phyloP scores from a whole-genome alignment of 129 eudicot genomes.

The Rutidosis leptorrhynchoides region DNA sequence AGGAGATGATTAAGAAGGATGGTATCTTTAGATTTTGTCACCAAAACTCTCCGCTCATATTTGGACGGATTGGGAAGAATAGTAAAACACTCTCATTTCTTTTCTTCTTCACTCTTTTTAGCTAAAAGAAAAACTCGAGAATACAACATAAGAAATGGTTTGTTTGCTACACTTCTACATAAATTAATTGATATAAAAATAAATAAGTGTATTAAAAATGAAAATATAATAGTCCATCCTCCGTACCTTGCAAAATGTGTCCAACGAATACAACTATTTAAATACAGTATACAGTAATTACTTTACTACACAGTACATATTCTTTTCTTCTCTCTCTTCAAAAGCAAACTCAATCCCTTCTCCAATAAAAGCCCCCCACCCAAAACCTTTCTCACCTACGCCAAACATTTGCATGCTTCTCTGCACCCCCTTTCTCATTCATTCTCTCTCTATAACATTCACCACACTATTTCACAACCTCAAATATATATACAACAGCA shows the following conservation, averaged over 20 bases:
- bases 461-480: background rate
- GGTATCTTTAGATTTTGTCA: too few species aligned
- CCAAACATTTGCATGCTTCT: conserved; percentile 30
- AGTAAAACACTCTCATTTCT: too few species aligned
- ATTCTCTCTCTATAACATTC: conserved; percentile 19
- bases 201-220: background rate
- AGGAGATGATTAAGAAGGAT: too few species aligned
- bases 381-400: conserved; percentile 25
- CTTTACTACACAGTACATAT: background rate
- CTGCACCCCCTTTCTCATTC: background rate
- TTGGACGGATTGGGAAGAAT: too few species aligned
- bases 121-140: too few species aligned
- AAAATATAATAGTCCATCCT: background rate
- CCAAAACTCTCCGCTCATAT: too few species aligned
- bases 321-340: conserved; percentile 10
- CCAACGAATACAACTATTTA: conserved; percentile 13
- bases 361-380: conserved; percentile 31
- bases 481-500: background rate
- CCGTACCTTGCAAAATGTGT: conserved; percentile 7
- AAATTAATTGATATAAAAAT: too few species aligned
- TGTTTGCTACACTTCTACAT: too few species aligned
- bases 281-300: too few species aligned
- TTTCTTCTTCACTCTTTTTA: too few species aligned
- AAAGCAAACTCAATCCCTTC: conserved; percentile 19
- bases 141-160: too few species aligned